A percentile compares a stretch with the other conserved stretches of the same genome.
These are phyloP conservation scores for Gardenia jasminoides DNA, from an alignment of 257 asterid species.

Conservation along the genomic window DNA sequence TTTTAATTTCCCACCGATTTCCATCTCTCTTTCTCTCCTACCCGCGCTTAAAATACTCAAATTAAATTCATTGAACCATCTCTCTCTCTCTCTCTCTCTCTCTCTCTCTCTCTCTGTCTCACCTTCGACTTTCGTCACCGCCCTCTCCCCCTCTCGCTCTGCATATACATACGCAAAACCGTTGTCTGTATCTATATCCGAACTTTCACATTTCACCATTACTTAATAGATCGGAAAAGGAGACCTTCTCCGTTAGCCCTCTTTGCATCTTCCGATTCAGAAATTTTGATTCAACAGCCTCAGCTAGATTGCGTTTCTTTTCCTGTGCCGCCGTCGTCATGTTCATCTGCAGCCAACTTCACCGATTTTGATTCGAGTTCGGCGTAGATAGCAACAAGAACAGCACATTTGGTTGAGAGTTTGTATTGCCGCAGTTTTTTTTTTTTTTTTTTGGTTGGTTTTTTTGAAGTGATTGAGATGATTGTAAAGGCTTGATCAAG, in stretches of 20 bases:
- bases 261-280: neutral
- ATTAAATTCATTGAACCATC: neutral
- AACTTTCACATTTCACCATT: too few relatives aligned
- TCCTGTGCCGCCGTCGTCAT: too few relatives aligned
- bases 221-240: too few relatives aligned
- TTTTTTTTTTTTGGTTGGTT: neutral
- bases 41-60: constrained; percentile 23
- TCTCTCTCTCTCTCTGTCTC: too few relatives aligned
- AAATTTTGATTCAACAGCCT: neutral
- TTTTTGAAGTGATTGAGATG: constrained; percentile 11
- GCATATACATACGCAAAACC: neutral
- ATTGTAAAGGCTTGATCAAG: neutral
- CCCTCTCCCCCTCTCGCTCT: neutral
- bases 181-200: constrained; percentile 9
- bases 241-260: too few relatives aligned
- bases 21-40: constrained; percentile 12
- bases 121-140: too few relatives aligned
- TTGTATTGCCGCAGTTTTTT: neutral
- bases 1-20: constrained; percentile 19
- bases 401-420: neutral
- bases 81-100: constrained; percentile 5
- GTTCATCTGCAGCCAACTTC: neutral
- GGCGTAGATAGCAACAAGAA: neutral
- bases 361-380: neutral
- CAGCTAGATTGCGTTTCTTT: too few relatives aligned